These are phyloP conservation scores for Prunella vulgaris DNA, from an alignment of 257 asterid species.

Conservation along the genomic window DNA sequence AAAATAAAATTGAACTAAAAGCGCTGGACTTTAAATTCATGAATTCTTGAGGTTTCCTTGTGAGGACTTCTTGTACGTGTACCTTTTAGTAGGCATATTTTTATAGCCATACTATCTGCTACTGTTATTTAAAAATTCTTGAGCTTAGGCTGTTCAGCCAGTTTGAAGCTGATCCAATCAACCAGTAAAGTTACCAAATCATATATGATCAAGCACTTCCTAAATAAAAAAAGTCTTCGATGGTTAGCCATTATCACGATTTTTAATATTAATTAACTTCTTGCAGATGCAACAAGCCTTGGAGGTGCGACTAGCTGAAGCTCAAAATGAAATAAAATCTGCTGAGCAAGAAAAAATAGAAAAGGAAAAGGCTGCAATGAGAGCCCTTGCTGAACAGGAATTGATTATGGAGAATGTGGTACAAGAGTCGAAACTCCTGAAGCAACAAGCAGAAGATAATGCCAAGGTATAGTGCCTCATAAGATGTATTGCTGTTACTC, in stretches of 20 bases:
- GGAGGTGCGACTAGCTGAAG: conserved; percentile 52
- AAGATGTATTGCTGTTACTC: not conserved
- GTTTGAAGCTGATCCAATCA: not conserved
- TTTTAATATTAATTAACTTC: not conserved
- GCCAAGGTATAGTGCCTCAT: conserved; percentile 48
- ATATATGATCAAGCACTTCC: not conserved
- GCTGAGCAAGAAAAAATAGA: conserved; percentile 52
- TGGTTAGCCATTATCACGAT: not conserved
- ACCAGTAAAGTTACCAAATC: not conserved
- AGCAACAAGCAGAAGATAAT: conserved; percentile 73
- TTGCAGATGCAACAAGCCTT: conserved; percentile 66
- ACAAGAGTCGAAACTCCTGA: conserved; percentile 55
- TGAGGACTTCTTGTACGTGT: not conserved
- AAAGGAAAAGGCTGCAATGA: conserved; percentile 44
- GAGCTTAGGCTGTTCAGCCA: not conserved
- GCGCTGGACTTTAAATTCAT: not conserved
- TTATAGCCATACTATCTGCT: not conserved
- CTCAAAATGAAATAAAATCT: conserved; percentile 45
- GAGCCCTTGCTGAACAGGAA: conserved; percentile 50
- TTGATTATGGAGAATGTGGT: conserved; percentile 56
- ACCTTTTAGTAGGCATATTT: not conserved
- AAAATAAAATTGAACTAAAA: not conserved
- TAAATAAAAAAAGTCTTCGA: not conserved
- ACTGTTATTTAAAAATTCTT: not conserved
- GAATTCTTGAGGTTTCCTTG: conserved; percentile 7